Base-by-base conservation (phyloP, 495 filamentous ascomycete genomes). In the Parathielavia hyrcaniae region DNA sequence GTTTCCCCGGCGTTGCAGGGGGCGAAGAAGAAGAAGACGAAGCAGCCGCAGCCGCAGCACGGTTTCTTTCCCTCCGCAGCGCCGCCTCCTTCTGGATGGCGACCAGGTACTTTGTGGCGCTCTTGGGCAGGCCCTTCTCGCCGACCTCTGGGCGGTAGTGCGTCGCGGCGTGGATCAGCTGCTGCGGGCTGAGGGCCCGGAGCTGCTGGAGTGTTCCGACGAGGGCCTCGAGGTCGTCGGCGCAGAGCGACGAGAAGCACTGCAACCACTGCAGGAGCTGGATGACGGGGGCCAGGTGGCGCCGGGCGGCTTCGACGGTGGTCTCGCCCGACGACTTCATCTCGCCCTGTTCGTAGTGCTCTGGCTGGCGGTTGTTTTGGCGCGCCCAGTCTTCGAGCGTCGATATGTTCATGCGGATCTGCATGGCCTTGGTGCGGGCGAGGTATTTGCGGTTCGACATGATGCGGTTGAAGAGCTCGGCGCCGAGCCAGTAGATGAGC, bases 321-420 rank as follows among this genome's bases (percentile, higher is more conserved):
- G 80, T 86, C 64, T 97, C 95, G 2, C 95, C 95, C 1, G 83
- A 90, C n/a, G 87, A 82, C 5, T 79, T 85, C 71, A 87, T 91
- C 34, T 91, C 88, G 10, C 92, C 93, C 57, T 89, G 86, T 68
- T 99, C 93, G 66, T 90, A 97, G 68, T 97, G 93, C 68, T 96
- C 93, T 9, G 93, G 91, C 62, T 95, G 84, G 16, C 95, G 84
- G 65, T 96, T 97, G 72, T 97, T 99, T 26, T 80, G 76, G 14
- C 91, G 80, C 1, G 92, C 93, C 93, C 93, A 99, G 67, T 99
- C 93, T 70, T 99, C 93, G 44, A 99, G 77, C 2, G 81, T 83
- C 5, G 93, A 97, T 26, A 97, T 84, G 68, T 99, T 99, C 89
- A 99, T 96, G 59, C 93, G 89, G 59, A 99, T 97, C 66, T 99